Evolutionary conservation across 169 alveolate genomes (phyloP), one percentile per base, ranked within the genome.

Genomic region (Cryptosporidium sp.): DNA sequence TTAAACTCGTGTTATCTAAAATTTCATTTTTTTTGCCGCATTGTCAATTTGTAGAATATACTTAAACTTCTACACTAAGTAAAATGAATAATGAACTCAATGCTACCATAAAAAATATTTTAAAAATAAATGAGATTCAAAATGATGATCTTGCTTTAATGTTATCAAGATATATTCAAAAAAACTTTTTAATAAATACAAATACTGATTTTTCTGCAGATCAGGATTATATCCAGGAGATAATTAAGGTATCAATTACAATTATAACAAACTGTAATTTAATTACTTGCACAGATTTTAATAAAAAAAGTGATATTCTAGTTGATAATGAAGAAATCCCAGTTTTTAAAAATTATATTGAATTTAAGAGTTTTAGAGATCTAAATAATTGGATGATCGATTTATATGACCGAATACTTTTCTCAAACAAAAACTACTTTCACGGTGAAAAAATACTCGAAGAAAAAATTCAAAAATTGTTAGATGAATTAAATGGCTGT

Each of bases 1-100:
- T 65, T 31, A 8, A 14, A 33, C 6, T 35, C 9, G 10, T 31
- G 52, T 29, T 48, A 48, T 48, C 23, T 48, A 48, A 12, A 65
- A 65, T 37, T 7, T 21, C 33, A 55, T 1, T 55, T 55, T n/a
- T 55, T 4, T 26, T 65, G 52, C 71, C 71, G 71, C 71, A 65
- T 9, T 16, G 51, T 31, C 48, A 65, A 33, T 65, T 48, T 48
- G 55, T 16, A 33, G 31, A 33, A 14, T 33, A 45, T 10, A 69
- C 37, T 26, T 21, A 9, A 14, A 10, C 71, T 26, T 33, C 71
- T 12, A 21, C 18, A 23, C 5, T 41, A 33, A 16, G 35, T n/a
- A 71, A 31, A 52, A 73, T 73, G 86, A 35, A 62, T 26, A 39
- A 73, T 33, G 86, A 73, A 43, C 59, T 59, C 9, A 37, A 1